These are phyloP conservation scores for Pachysandra terminalis DNA, from an alignment of 164 flowering plant genomes.

Conservation along the genomic window DNA sequence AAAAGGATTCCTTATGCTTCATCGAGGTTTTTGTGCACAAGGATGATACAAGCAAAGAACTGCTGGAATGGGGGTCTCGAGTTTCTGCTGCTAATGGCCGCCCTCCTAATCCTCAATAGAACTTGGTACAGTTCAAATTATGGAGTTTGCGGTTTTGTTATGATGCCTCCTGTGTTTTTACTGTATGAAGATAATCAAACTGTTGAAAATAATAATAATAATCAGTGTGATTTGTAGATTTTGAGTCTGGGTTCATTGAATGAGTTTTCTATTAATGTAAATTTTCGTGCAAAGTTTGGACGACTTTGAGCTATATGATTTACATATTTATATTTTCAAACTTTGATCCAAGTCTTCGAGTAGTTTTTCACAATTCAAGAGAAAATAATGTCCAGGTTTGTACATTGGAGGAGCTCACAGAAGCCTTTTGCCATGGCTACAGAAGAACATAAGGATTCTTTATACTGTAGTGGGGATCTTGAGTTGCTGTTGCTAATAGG, in stretches of 20 bases:
- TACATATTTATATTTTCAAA: no score
- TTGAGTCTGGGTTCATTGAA: no score
- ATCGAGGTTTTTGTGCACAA: constrained; percentile 69
- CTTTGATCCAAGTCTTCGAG: no score
- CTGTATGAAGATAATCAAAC: no score
- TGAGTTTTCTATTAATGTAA: no score
- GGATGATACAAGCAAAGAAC: constrained; percentile 90
- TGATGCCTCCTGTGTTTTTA: background rate
- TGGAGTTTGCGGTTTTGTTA: background rate
- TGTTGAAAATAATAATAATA: no score
- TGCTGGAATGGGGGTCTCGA: constrained; percentile 86
- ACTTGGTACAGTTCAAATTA: no score
- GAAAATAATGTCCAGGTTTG: constrained; percentile 68
- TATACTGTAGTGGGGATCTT: constrained; percentile 84
- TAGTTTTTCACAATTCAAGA: no score
- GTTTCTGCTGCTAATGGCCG: constrained; percentile 74
- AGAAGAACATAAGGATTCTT: constrained; percentile 43
- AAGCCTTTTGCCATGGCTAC: constrained; percentile 54
- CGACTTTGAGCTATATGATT: no score
- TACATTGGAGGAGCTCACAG: constrained; percentile 56
- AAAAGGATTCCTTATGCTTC: constrained; percentile 65
- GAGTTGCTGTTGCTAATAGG: constrained; percentile 69
- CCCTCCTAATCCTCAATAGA: constrained; percentile 71
- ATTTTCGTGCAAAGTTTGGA: no score
- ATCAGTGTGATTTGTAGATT: no score